A percentile compares a stretch with the other conserved stretches of the same genome.
Conservation (phyloP, 352 stramenopile genomes). For the Ophiocytium majus region DNA sequence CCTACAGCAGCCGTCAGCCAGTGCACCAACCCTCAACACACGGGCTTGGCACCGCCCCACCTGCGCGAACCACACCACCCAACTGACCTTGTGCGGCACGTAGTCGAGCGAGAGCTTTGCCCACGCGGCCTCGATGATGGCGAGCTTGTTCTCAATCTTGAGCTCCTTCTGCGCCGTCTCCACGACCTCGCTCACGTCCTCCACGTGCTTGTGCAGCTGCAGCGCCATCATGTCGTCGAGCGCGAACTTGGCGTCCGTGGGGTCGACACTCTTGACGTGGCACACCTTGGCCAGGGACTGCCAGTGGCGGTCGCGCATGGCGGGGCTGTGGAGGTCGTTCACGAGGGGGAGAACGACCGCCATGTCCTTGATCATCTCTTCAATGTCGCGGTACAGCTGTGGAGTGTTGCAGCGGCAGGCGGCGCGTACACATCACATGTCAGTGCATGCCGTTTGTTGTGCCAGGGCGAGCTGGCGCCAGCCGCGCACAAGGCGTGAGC, state of each 20-base stretch:
- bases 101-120: slow-evolving; percentile 83
- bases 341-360: slow-evolving; percentile 83
- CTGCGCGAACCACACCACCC: too few species aligned
- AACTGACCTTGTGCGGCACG: slow-evolving; percentile 75
- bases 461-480: too few species aligned
- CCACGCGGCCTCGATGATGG: slow-evolving; percentile 82
- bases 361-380: slow-evolving; percentile 85
- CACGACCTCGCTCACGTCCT: slow-evolving; percentile 87
- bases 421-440: too few species aligned
- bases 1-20: background rate
- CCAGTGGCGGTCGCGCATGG: slow-evolving; percentile 90
- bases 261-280: slow-evolving; percentile 82
- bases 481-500: too few species aligned
- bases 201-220: slow-evolving; percentile 83
- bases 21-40: too few species aligned
- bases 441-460: too few species aligned
- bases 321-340: slow-evolving; percentile 88
- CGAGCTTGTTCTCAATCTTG: slow-evolving; percentile 94
- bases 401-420: too few species aligned
- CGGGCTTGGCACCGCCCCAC: too few species aligned
- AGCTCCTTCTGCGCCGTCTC: slow-evolving; percentile 91
- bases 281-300: slow-evolving; percentile 84
- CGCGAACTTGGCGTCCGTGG: slow-evolving; percentile 78
- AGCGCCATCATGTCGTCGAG: slow-evolving; percentile 86
- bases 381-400: slow-evolving; percentile 81